These are phyloP conservation scores for Pseudogymnoascus sp. DNA, from an alignment of 2,329 filamentous ascomycete species.

Conservation along the genomic window DNA sequence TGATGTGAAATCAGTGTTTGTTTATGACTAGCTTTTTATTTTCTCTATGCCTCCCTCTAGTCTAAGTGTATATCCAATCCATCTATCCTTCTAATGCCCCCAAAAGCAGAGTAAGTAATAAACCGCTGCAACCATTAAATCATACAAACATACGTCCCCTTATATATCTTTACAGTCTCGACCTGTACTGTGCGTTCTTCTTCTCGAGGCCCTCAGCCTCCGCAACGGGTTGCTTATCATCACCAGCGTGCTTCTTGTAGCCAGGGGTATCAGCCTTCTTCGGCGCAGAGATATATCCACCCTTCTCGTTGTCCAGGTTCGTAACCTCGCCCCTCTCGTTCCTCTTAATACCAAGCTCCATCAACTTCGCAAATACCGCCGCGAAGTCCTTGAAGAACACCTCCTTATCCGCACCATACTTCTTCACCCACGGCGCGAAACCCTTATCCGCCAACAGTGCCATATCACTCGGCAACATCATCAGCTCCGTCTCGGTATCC, in stretches of 20 bases:
- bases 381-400: slow-evolving; percentile 52
- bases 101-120: not conserved
- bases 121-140: slow-evolving; percentile 18
- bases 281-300: slow-evolving; percentile 47
- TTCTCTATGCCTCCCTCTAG: slow-evolving; percentile 14
- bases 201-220: slow-evolving; percentile 23
- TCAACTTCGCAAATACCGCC: slow-evolving; percentile 48
- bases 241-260: slow-evolving; percentile 27
- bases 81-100: slow-evolving; percentile 5
- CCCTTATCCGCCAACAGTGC: slow-evolving; percentile 43
- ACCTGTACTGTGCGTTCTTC: slow-evolving; percentile 27
- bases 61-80: slow-evolving; percentile 11
- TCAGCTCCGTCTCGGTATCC: slow-evolving; percentile 45
- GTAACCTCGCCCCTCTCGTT: slow-evolving; percentile 43
- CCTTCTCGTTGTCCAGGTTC: slow-evolving; percentile 48
- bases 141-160: slow-evolving; percentile 22
- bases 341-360: slow-evolving; percentile 51
- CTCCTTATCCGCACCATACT: slow-evolving; percentile 53
- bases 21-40: slow-evolving; percentile 10
- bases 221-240: slow-evolving; percentile 29
- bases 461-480: slow-evolving; percentile 60
- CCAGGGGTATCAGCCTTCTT: slow-evolving; percentile 41
- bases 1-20: not conserved
- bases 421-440: slow-evolving; percentile 48
- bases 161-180: slow-evolving; percentile 30